Conservation (phyloP, 1,284 basidiomycete genomes). For the Melanopsichium pennsylvanicum region DNA sequence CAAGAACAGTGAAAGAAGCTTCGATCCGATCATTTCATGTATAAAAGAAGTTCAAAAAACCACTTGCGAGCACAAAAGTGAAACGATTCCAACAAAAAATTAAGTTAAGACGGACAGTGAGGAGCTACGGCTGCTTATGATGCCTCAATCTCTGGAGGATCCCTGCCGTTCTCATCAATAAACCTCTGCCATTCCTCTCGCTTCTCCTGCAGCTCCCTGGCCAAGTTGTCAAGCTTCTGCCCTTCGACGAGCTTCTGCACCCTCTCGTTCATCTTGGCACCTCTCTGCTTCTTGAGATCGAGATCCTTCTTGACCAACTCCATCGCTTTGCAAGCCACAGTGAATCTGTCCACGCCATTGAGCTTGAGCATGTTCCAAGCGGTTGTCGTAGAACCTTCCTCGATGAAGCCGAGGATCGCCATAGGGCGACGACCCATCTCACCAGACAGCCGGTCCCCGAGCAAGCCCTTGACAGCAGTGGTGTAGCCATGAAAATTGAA, state of each 20-base stretch:
- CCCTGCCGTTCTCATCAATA: conserved; percentile 61
- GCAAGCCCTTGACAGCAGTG: conserved; percentile 31
- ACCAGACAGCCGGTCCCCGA: conserved; percentile 36
- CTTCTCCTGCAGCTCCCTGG: conserved; percentile 66
- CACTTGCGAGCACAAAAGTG: no score
- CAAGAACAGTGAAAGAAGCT: no score
- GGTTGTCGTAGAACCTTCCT: conserved; percentile 69
- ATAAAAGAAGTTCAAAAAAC: no score
- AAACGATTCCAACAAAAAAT: no score
- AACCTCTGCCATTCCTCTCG: conserved; percentile 66
- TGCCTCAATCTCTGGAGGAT: conserved; percentile 2
- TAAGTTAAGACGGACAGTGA: no score
- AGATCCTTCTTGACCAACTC: conserved; percentile 32
- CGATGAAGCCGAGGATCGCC: conserved; percentile 66
- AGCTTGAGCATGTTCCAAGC: conserved; percentile 69
- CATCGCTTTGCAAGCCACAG: conserved; percentile 67
- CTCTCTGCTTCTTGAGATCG: conserved; percentile 33
- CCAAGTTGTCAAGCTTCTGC: conserved; percentile 65
- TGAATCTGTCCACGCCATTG: conserved; percentile 68
- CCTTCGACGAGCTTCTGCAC: conserved; percentile 51
- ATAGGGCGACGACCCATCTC: conserved; percentile 14
- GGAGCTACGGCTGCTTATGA: no score
- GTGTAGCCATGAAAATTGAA: conserved; percentile 76
- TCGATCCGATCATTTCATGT: no score
- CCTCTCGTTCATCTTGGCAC: conserved; percentile 15